Evolutionary conservation across 2,329 filamentous ascomycete genomes (phyloP), one percentile per base, ranked within the genome.

Genomic region (Coniella lustricola): DNA sequence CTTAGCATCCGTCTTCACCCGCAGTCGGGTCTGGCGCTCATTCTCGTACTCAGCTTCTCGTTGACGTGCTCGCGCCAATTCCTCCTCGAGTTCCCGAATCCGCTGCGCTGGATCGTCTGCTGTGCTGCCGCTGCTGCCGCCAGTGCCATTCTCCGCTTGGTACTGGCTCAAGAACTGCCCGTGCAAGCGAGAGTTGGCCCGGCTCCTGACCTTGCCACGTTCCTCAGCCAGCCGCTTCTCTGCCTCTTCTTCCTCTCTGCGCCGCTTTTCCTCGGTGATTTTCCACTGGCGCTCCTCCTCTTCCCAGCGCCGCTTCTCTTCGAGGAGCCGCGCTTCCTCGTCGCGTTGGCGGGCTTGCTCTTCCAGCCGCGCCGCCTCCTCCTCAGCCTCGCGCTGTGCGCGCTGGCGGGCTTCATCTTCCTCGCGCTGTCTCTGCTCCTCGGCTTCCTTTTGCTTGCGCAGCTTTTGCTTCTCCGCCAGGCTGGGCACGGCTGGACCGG

Each of bases 131-230:
- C 61, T 63, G 36, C 65, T 65, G 21, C 62, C 65, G 17, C 60
- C 59, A 46, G 65, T 60, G 53, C 73, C 64, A 61, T 86, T 81
- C 56, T 88, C 83, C 17, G 84, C 81, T 63, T 88, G 85, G 62
- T 95, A 95, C 62, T 95, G 86, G 60, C 87, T 91, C 44, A 95
- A 75, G 58, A 84, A 90, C 61, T 95, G 90, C 2, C 90, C 90
- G 52, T 83, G 84, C 18, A 95, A 72, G 53, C 83, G 79, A 33
- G 76, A 74, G 57, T 90, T 83, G 37, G 48, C 48, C 53, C 70
- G 71, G 20, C 72, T 74, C 52, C 79, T 67, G 48, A 79, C 73
- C 50, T 78, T 74, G 57, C 74, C 74, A 41, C 85, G 78, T 60
- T 91, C 85, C 50, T 83, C 74, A 42, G 79, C 78, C 29, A 90